Conservation (phyloP, 2,329 filamentous ascomycete genomes). For the Fusarium albosuccineum region DNA sequence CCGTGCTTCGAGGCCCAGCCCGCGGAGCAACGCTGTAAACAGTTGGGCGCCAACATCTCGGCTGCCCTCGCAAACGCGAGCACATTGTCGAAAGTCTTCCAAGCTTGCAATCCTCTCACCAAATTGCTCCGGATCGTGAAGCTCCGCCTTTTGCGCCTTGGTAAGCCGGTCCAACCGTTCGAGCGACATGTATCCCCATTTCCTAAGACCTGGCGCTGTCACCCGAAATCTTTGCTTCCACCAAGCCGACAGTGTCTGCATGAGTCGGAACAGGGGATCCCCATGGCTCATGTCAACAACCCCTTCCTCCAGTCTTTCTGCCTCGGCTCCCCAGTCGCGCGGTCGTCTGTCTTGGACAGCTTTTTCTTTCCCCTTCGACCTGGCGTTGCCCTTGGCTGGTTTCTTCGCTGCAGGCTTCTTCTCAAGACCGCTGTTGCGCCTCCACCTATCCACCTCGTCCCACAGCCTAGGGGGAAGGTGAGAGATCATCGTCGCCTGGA, state of each 20-base stretch:
- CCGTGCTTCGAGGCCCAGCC: conserved; percentile 83
- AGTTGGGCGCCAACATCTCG: conserved; percentile 90
- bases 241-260: conserved; percentile 83
- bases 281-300: conserved; percentile 83
- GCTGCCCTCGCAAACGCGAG: conserved; percentile 80
- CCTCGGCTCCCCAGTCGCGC: conserved; percentile 78
- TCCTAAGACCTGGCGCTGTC: conserved; percentile 84
- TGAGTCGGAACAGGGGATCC: conserved; percentile 82
- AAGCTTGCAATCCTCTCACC: conserved; percentile 81
- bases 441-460: conserved; percentile 81
- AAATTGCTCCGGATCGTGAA: conserved; percentile 72
- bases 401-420: conserved; percentile 52
- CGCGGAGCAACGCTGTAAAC: conserved; percentile 87
- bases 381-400: conserved; percentile 43
- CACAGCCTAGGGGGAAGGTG: conserved; percentile 77
- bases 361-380: conserved; percentile 56
- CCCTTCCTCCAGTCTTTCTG: conserved; percentile 77
- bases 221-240: conserved; percentile 89
- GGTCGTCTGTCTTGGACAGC: conserved; percentile 52
- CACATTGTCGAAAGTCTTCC: conserved; percentile 76
- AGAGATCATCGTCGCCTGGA: conserved; percentile 82
- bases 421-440: conserved; percentile 73
- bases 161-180: conserved; percentile 79
- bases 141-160: conserved; percentile 74
- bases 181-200: conserved; percentile 88